Evolutionary conservation across 2,329 filamentous ascomycete species (phyloP).

Genomic region (Trichoderma semiorbis): DNA sequence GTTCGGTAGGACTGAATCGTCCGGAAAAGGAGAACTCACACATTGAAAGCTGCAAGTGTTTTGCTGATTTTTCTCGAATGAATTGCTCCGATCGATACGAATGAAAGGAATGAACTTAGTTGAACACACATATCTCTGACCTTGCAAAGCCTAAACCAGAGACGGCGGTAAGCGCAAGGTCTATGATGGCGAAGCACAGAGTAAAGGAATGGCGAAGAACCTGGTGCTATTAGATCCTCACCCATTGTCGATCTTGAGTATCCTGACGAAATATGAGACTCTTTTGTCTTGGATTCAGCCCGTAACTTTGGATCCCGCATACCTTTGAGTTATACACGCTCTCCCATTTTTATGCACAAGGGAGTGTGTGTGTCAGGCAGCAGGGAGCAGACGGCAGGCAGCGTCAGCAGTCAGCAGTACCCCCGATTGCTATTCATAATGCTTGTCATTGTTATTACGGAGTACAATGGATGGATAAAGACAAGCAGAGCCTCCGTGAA

Average conservation of each 20-base stretch:
- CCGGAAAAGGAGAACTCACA: not conserved
- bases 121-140: not conserved
- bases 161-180: not conserved
- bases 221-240: not conserved
- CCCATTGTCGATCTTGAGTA: not conserved
- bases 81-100: not conserved
- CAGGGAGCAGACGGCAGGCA: not conserved
- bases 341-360: not conserved
- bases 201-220: not conserved
- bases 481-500: too few species aligned
- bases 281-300: not conserved
- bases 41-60: not conserved
- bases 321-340: not conserved
- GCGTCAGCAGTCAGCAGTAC: not conserved
- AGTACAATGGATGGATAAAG: not conserved
- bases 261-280: not conserved
- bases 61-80: not conserved
- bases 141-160: not conserved
- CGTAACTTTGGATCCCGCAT: not conserved
- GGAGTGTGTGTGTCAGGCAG: not conserved
- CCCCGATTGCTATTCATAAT: not conserved
- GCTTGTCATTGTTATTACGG: not conserved
- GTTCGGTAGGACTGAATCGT: not conserved
- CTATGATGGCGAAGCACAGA: not conserved
- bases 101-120: not conserved